A percentile compares a stretch with the other conserved stretches of the same genome.
Evolutionary conservation across 2,329 filamentous ascomycete species (phyloP).

Genomic region (Epichloe elymi): DNA sequence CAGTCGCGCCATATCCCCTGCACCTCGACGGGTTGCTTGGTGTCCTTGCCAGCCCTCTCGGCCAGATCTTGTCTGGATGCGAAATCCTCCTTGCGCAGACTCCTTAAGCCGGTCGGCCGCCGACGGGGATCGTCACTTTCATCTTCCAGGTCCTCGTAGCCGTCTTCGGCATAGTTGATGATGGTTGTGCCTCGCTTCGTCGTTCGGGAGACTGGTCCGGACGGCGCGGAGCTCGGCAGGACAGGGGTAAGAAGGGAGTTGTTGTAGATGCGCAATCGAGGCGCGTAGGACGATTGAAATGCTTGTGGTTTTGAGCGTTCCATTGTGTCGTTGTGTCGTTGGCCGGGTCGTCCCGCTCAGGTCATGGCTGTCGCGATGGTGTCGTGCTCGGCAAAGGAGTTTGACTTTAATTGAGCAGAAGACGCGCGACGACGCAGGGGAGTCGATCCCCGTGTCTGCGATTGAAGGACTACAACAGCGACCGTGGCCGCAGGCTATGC

Average conservation of each 20-base stretch:
- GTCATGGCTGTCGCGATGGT: constrained; percentile 16
- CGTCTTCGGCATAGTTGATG: constrained; percentile 96
- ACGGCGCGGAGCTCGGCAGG: constrained; percentile 49
- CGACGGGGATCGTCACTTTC: constrained; percentile 66
- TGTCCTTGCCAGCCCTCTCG: constrained; percentile 76
- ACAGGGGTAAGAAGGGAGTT: constrained; percentile 88
- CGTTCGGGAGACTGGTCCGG: constrained; percentile 60
- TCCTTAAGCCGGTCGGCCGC: constrained; percentile 72
- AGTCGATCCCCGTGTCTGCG: neutral
- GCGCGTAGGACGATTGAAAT: constrained; percentile 83
- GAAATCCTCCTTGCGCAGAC: constrained; percentile 63
- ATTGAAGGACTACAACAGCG: neutral
- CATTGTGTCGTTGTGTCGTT: constrained; percentile 24
- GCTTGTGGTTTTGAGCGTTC: constrained; percentile 56
- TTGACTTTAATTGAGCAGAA: neutral
- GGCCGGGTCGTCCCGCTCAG: constrained; percentile 13
- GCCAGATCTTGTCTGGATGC: constrained; percentile 47
- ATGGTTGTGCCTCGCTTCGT: constrained; percentile 94
- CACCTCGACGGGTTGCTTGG: constrained; percentile 62
- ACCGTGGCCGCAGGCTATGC: neutral
- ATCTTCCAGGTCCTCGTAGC: constrained; percentile 66
- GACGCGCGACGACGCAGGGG: neutral
- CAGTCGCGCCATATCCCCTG: constrained; percentile 92
- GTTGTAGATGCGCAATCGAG: constrained; percentile 76
- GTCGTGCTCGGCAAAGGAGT: neutral